Evolutionary conservation across 1,284 basidiomycete species (phyloP), one percentile per base, ranked within the genome.

Genomic region (Moesziomyces parantarcticus): DNA sequence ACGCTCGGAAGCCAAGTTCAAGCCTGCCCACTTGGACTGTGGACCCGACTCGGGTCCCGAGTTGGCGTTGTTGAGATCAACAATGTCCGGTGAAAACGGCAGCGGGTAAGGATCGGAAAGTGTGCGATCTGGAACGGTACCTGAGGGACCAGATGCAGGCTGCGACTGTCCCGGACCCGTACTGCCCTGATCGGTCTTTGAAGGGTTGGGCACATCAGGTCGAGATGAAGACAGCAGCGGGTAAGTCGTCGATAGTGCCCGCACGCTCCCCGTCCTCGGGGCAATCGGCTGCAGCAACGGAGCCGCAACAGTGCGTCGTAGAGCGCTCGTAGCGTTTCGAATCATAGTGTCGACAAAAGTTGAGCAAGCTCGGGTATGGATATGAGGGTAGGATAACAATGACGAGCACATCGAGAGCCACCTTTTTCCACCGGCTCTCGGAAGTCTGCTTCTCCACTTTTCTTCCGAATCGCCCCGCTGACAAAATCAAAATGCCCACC

Each of bases 21-120:
- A 22, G 8, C 74, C 61, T 5, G 62, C 41, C 67, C 73, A 66
- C 32, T 70, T 64, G 36, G 52, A 57, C 34, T 73, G 41, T 5
- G 67, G 67, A 1, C 65, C 70, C 8, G 40, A 43, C 32, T 73
- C 61, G n/a, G 64, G 59, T 1, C 65, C 70, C 4, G 43, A 50
- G 18, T 75, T 39, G 23, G 62, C 59, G 34, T 50, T 54, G 51
- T 64, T 72, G 11, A 68, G 65, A 23, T 67, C 68, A 23, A 65
- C 62, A 45, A 67, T 62, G 39, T 74, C 78, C 9, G 57, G 74
- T 8, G 59, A 73, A 36, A 83, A 79, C 14, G 81, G 81, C 10
- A 83, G 58, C 0, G 80, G 80, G 58, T 81, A 83, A 3, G 81
- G 81, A 45, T 83, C 81, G n/a, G 64, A 66, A 1, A 78, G 69